Base-by-base conservation (phyloP, 768 basidiomycete genomes). In the Agaricus subrufescens region DNA sequence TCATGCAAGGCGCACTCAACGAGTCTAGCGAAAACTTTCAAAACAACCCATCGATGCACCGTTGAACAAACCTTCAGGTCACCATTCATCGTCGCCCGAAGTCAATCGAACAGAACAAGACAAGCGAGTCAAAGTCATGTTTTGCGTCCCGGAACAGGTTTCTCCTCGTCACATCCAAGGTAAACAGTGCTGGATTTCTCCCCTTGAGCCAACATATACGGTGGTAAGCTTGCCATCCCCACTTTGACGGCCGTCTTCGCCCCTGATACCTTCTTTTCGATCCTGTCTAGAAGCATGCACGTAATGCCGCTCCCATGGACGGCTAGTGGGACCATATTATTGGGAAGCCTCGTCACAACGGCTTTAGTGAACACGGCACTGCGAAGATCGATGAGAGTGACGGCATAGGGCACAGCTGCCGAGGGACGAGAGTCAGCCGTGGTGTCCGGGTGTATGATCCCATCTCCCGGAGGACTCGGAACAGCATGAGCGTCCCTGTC, bases 211-310 rank as follows among this genome's bases (percentile, higher is more conserved):
- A 66, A 56, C 4, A 63, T 54, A 39, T 63, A 66, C 10, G 65
- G 50, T 1, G 65, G 63, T 2, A 66, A 12, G 46, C 62, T 64
- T 4, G 42, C 57, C 65, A 66, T 66, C 6, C 61, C 65, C 14
- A 64, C 63, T 34, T 60, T 52, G n/a, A 15, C 37, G 12, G 51
- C 39, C 7, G 57, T 46, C 6, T 48, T 37, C 9, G 47, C 23
- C 8, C 12, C 25, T 1, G 25, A 34, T 12, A 25, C 40, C 19
- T 19, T 19, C 45, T 54, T 55, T 9, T 54, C 46, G 2, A 60
- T 42, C 27, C 63, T 60, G 42, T 60, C 29, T 4, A 66, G 31
- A 8, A 66, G 49, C 60, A 66, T 65, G 39, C 63, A 64, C 1
- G 65, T 63, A 15, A 64, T 55, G 1, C 64, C 64, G 34, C 57